These are phyloP conservation scores for Rhinocladiella similis DNA, from an alignment of 2,329 filamentous ascomycete genomes.

Conservation along the genomic window DNA sequence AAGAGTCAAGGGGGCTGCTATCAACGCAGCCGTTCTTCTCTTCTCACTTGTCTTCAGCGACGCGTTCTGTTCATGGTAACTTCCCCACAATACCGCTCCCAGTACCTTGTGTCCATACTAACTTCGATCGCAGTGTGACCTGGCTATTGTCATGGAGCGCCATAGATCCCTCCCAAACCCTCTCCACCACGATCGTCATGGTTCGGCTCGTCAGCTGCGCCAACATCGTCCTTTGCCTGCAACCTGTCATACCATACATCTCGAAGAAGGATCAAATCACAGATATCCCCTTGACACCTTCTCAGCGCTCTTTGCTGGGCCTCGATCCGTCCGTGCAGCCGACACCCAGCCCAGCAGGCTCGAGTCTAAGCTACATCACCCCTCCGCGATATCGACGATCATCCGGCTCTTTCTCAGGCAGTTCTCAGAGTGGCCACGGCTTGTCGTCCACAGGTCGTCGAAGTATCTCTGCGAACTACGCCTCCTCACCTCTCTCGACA, in stretches of 20 bases:
- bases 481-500: conserved; percentile 25
- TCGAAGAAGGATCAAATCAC: conserved; percentile 72
- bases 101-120: conserved; percentile 4
- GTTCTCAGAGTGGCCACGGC: conserved; percentile 5
- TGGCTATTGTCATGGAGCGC: conserved; percentile 35
- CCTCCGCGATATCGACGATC: conserved; percentile 77
- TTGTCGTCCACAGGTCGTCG: conserved; percentile 50
- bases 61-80: conserved; percentile 18
- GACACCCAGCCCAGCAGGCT: conserved; percentile 58
- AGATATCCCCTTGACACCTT: conserved; percentile 89
- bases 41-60: conserved; percentile 45
- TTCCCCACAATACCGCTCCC: conserved; percentile 7
- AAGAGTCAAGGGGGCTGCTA: conserved; percentile 69
- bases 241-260: conserved; percentile 61
- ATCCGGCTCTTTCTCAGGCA: conserved; percentile 51
- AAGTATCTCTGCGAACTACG: conserved; percentile 32
- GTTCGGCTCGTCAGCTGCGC: conserved; percentile 62
- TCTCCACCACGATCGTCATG: conserved; percentile 50
- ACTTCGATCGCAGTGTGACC: conserved; percentile 34
- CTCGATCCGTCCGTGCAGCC: conserved; percentile 68
- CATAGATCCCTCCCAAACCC: conserved; percentile 36
- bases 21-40: conserved; percentile 63
- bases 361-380: conserved; percentile 59
- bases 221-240: conserved; percentile 70
- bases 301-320: conserved; percentile 80